Evolutionary conservation across 2,329 filamentous ascomycete species (phyloP).

Genomic region (Fusarium bulbicola): DNA sequence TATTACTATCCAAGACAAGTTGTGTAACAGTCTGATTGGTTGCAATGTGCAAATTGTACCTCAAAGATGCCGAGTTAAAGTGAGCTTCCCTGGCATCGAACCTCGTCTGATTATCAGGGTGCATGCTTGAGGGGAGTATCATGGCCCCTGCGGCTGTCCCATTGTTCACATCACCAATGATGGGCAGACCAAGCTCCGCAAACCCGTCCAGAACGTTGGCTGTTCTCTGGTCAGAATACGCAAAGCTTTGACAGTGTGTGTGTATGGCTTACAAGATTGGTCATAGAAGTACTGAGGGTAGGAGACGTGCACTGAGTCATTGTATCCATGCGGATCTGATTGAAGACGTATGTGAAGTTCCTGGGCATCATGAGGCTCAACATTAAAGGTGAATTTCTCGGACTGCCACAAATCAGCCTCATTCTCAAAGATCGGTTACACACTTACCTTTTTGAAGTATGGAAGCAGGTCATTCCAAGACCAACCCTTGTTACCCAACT

Average conservation of each 20-base stretch:
- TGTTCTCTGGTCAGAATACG: neutral
- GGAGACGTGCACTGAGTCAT: conserved; percentile 19
- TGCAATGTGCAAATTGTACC: conserved; percentile 10
- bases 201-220: conserved; percentile 13
- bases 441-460: conserved; percentile 53
- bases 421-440: neutral
- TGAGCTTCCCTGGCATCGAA: conserved; percentile 20
- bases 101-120: conserved; percentile 7
- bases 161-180: conserved; percentile 17
- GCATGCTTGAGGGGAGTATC: conserved; percentile 25
- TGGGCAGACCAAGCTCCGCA: conserved; percentile 15
- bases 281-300: conserved; percentile 18
- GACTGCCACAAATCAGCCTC: conserved; percentile 1
- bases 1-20: conserved; percentile 2
- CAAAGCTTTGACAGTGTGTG: neutral
- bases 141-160: conserved; percentile 15
- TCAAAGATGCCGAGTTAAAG: neutral
- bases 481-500: conserved; percentile 56
- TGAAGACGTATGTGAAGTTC: conserved; percentile 12
- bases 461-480: conserved; percentile 50
- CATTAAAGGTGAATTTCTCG: conserved; percentile 12
- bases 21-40: conserved; percentile 5
- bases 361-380: neutral
- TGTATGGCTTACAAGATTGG: neutral
- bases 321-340: neutral